Percentiles rank a stretch among this genome's conserved stretches.
Conservation (phyloP, 2,329 filamentous ascomycete genomes). For the Gaeumannomyces sp. region DNA sequence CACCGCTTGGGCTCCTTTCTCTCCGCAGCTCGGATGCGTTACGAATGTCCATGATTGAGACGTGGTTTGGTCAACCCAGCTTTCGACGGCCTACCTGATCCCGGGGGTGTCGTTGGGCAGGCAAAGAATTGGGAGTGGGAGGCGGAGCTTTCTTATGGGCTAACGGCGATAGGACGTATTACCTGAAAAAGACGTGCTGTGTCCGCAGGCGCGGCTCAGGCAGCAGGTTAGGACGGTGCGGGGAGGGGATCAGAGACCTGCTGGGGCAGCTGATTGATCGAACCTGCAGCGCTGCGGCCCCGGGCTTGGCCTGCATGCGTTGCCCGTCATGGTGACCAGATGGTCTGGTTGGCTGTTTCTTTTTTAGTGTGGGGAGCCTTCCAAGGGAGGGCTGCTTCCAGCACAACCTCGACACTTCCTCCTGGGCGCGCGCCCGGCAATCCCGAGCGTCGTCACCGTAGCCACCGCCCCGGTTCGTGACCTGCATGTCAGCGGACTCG, state of each 20-base stretch:
- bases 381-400: neutral
- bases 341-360: neutral
- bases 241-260: too few species aligned
- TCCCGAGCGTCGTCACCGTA: neutral
- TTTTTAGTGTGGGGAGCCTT: neutral
- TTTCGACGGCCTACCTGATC: neutral
- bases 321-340: neutral
- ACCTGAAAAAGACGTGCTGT: neutral
- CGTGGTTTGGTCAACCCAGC: neutral
- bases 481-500: neutral
- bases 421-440: too few species aligned
- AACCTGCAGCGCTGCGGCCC: neutral
- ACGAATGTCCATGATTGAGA: neutral
- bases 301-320: neutral
- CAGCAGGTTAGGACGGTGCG: neutral
- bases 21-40: neutral
- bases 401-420: too few species aligned
- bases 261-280: neutral
- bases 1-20: neutral
- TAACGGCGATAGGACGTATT: neutral
- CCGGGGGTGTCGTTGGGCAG: too few species aligned
- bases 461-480: neutral
- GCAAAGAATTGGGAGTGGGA: neutral
- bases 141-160: constrained; percentile 1
- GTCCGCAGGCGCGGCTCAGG: neutral